These are phyloP conservation scores for Torulaspora pretoriensis DNA, from an alignment of 1,139 yeast genomes.

Conservation along the genomic window DNA sequence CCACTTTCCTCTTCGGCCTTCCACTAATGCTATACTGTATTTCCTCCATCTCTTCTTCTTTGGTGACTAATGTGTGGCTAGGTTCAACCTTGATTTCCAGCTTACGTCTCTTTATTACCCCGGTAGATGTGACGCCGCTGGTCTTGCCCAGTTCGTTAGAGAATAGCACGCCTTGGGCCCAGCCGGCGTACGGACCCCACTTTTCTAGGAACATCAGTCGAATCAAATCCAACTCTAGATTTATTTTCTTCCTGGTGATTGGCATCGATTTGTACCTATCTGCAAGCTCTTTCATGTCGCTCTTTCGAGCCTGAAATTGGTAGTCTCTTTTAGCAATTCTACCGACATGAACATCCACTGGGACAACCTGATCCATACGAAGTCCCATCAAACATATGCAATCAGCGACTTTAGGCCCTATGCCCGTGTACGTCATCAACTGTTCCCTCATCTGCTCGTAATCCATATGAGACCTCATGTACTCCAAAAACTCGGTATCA, in stretches of 20 bases:
- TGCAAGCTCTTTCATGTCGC: constrained; percentile 29
- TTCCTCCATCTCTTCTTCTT: constrained; percentile 2
- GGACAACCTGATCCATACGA: constrained; percentile 83
- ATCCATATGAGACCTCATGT: constrained; percentile 15
- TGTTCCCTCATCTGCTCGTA: constrained; percentile 55
- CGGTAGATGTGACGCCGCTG: constrained; percentile 37
- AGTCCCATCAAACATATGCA: constrained; percentile 91
- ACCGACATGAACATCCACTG: constrained; percentile 96
- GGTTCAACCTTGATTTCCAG: constrained; percentile 13
- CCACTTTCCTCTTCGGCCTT: constrained; percentile 5
- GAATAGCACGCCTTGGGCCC: constrained; percentile 94
- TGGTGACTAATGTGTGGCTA: background rate
- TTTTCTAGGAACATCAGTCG: constrained; percentile 56
- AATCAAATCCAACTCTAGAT: constrained; percentile 51
- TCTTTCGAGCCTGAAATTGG: constrained; percentile 48
- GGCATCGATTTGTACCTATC: constrained; percentile 31
- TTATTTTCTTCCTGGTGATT: constrained; percentile 45
- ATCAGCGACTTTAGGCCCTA: constrained; percentile 98
- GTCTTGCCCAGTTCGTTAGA: constrained; percentile 76
- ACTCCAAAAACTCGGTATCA: constrained; percentile 24
- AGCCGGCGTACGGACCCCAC: constrained; percentile 94
- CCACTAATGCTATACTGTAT: constrained; percentile 6
- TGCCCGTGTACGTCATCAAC: constrained; percentile 71
- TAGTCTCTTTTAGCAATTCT: constrained; percentile 86
- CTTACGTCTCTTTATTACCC: constrained; percentile 25